These are phyloP conservation scores for Eimeria brunetti DNA, from an alignment of 169 alveolate species.

Conservation along the genomic window DNA sequence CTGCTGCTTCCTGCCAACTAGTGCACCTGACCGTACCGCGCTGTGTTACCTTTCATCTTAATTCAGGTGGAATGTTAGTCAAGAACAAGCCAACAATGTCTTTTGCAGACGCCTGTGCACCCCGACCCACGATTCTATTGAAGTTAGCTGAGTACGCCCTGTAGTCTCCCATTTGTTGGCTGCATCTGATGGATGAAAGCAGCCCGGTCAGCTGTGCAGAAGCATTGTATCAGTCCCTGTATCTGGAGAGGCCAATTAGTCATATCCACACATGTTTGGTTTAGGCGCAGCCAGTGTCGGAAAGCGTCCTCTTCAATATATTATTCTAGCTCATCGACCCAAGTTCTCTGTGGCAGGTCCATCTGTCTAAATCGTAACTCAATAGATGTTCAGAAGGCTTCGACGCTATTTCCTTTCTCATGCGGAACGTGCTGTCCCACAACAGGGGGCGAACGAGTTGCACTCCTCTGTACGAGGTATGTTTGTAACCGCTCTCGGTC, in stretches of 20 bases:
- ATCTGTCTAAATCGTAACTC: too few species aligned
- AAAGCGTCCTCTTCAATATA: neutral
- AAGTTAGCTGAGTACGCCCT: neutral
- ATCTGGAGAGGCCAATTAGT: neutral
- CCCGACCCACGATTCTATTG: neutral
- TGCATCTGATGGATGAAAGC: neutral
- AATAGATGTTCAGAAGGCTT: too few species aligned
- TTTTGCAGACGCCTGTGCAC: neutral
- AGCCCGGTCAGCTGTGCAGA: neutral
- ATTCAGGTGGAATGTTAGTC: too few species aligned
- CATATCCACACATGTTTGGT: neutral
- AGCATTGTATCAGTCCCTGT: neutral
- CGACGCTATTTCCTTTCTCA: too few species aligned
- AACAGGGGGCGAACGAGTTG: too few species aligned
- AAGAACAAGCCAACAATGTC: neutral
- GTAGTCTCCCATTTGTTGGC: neutral
- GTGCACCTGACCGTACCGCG: too few species aligned
- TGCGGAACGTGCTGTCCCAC: too few species aligned
- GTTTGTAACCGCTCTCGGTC: too few species aligned
- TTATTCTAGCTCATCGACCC: neutral
- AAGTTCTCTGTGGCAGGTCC: neutral
- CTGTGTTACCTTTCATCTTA: neutral
- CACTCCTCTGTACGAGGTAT: too few species aligned
- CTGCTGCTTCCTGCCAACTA: too few species aligned
- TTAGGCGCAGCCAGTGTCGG: neutral